phyloP scores from a whole-genome alignment of 164 flowering plant genomes.

The Dillenia turbinata region DNA sequence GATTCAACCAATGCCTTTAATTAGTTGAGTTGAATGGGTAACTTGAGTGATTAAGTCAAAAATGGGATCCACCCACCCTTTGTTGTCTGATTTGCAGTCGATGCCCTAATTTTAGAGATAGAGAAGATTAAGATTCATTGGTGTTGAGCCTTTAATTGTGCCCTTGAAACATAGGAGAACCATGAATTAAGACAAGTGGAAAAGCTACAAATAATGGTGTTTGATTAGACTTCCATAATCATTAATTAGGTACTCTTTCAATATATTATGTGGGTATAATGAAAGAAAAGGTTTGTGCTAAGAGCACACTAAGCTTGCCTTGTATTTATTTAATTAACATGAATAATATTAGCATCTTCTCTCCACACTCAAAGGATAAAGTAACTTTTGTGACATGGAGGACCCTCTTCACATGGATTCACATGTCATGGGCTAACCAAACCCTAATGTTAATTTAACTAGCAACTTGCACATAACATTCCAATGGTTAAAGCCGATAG shows the following conservation, averaged over 20 bases:
- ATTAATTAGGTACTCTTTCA: no score
- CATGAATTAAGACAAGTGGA: neutral
- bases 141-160: no score
- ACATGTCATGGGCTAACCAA: constrained; percentile 28
- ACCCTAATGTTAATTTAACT: constrained; percentile 12
- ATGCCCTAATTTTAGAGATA: no score
- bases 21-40: no score
- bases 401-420: constrained; percentile 61
- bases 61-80: no score
- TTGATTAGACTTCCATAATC: neutral
- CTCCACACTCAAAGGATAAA: constrained; percentile 19
- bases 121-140: no score
- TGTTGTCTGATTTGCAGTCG: no score
- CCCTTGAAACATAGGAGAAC: no score
- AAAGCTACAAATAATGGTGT: neutral
- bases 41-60: no score
- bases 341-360: constrained; percentile 5
- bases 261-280: neutral
- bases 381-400: constrained; percentile 19
- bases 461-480: constrained; percentile 28
- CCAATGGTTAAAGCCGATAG: constrained; percentile 27
- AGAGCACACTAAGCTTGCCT: neutral
- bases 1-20: no score
- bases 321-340: neutral
- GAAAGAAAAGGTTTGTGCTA: neutral